Conservation (phyloP, 176 grass and related monocot genomes). For the Oryza meridionalis region DNA sequence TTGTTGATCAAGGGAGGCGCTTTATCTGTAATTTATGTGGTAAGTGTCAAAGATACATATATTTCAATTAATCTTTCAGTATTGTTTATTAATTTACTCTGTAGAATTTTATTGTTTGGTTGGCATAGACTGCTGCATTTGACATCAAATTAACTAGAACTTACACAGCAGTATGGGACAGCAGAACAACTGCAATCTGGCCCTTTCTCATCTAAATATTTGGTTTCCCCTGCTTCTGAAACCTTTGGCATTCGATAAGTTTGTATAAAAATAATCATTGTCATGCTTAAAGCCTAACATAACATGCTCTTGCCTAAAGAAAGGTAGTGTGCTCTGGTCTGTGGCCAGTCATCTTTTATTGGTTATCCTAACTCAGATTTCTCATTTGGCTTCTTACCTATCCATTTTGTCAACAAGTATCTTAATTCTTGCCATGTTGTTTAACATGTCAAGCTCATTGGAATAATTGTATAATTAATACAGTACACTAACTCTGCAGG, state of each 20-base stretch:
- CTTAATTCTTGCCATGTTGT: neutral
- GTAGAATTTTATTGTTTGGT: neutral
- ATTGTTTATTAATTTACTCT: slow-evolving; percentile 25
- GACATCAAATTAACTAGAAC: neutral
- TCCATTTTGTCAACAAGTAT: slow-evolving; percentile 7
- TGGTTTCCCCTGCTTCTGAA: neutral
- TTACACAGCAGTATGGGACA: neutral
- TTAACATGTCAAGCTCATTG: neutral
- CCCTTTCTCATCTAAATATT: neutral
- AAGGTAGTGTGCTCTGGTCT: neutral
- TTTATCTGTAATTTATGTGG: slow-evolving; percentile 93
- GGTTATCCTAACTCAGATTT: neutral
- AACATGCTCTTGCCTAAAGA: neutral
- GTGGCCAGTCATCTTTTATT: neutral
- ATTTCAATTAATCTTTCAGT: slow-evolving; percentile 1
- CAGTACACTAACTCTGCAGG: slow-evolving; percentile 44
- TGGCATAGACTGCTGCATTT: neutral
- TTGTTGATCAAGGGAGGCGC: slow-evolving; percentile 76
- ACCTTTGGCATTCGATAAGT: slow-evolving; percentile 4
- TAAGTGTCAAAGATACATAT: slow-evolving; percentile 37
- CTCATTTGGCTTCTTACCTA: neutral
- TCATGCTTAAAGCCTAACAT: neutral
- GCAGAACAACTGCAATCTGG: neutral
- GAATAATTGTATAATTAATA: slow-evolving; percentile 8
- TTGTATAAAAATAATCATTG: slow-evolving; percentile 2